Evolutionary conservation across 2,329 filamentous ascomycete genomes (phyloP), one percentile per base, ranked within the genome.

Genomic region (Pyrenochaeta sp.): DNA sequence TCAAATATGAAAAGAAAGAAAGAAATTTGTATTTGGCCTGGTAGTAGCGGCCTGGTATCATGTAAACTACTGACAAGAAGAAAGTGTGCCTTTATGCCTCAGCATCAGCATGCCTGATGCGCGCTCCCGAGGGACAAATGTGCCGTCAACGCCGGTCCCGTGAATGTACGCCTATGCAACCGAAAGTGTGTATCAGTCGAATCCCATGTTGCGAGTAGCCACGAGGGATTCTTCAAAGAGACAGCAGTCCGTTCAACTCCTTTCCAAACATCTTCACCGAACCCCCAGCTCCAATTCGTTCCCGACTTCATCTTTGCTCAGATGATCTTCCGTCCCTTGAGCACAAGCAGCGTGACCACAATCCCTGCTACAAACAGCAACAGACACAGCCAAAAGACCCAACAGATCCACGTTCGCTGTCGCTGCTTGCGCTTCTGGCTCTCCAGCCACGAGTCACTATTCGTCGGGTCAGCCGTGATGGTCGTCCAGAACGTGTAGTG

Each of bases 361-460:
- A 77, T 63, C 1, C 68, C 76, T 0, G 71, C 73, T 0, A 79
- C 66, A 7, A 81, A 39, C 2, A 72, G 65, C n/a, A 75, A 53
- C 35, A 79, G 67, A n/a, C 55, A 52, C 2, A 74, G 44, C 77
- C 76, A 79, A 58, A 78, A 79, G 10, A 55, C 48, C 67, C 71
- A 77, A 55, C 76, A 79, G 37, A 82, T 71, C 37, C 73, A 74
- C 15, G 74, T 74, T 7, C 77, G 72, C 32, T 73, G 74, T 4
- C 64, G 58, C 41, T 71, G 70, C 56, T 84, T 84, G 35, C 65
- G 65, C 11, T 72, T 68, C 65, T 83, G 74, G 6, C 69, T 69
- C 23, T 71, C 72, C 21, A 84, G 78, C 81, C 81, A 84, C 37
- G 74, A 74, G 52, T 78, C 70, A 44, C 80, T 83, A 51, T 48